Evolutionary conservation across 768 basidiomycete genomes (phyloP).

Genomic region (Termitomyces sp.): DNA sequence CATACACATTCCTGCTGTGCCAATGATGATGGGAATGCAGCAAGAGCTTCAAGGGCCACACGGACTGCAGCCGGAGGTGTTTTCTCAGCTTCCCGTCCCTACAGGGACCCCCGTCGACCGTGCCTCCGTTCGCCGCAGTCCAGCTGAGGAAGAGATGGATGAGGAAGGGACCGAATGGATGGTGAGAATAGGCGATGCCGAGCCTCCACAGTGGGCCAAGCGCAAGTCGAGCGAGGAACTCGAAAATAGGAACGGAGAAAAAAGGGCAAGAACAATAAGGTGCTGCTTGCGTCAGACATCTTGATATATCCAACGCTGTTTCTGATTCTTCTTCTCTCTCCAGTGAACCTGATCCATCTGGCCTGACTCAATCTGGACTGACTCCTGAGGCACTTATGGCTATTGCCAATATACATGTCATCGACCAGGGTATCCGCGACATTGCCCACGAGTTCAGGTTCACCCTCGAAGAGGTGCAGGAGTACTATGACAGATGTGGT

Average conservation of each 20-base stretch:
- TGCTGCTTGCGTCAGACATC: slow-evolving; percentile 19
- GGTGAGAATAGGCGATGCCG: slow-evolving; percentile 54
- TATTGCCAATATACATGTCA: slow-evolving; percentile 49
- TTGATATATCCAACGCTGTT: not conserved
- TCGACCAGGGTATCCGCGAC: slow-evolving; percentile 58
- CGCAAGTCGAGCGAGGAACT: slow-evolving; percentile 40
- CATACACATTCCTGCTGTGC: slow-evolving; percentile 14
- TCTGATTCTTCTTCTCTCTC: not conserved
- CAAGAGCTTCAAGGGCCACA: slow-evolving; percentile 11
- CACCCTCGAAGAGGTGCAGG: slow-evolving; percentile 71
- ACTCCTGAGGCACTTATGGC: slow-evolving; percentile 28
- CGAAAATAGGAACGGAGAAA: slow-evolving; percentile 28
- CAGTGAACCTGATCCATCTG: slow-evolving; percentile 13
- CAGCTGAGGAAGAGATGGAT: slow-evolving; percentile 64
- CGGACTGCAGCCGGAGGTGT: slow-evolving; percentile 8
- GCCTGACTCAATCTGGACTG: slow-evolving; percentile 11
- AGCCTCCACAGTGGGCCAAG: slow-evolving; percentile 69
- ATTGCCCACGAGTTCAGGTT: slow-evolving; percentile 70
- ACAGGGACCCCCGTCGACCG: slow-evolving; percentile 19
- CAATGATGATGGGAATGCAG: slow-evolving; percentile 11
- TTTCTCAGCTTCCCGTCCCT: slow-evolving; percentile 15
- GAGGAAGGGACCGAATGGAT: slow-evolving; percentile 64
- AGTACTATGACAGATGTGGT: slow-evolving; percentile 69
- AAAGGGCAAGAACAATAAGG: slow-evolving; percentile 37
- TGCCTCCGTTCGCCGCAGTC: slow-evolving; percentile 32